These are phyloP conservation scores for Heracleum sosnowskyi DNA, from an alignment of 129 eudicot genomes.

Conservation along the genomic window DNA sequence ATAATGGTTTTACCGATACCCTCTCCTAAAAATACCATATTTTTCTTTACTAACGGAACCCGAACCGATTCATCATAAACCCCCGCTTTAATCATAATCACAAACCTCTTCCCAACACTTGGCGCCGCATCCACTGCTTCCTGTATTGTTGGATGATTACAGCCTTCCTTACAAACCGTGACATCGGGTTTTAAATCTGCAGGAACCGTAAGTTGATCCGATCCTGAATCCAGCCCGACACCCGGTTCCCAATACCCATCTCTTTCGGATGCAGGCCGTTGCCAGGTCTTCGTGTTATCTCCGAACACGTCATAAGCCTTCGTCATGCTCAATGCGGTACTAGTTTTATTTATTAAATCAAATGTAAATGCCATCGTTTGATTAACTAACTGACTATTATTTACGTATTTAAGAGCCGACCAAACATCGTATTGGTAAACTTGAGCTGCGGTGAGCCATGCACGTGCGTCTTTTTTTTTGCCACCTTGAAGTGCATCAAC, in stretches of 20 bases:
- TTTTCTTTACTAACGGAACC: slow-evolving; percentile 59
- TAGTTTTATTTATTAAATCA: slow-evolving; percentile 28
- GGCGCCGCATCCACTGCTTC: slow-evolving; percentile 67
- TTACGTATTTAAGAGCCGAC: slow-evolving; percentile 64
- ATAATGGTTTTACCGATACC: slow-evolving; percentile 88
- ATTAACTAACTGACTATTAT: slow-evolving; percentile 31
- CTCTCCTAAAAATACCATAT: slow-evolving; percentile 73
- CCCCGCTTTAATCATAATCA: slow-evolving; percentile 57
- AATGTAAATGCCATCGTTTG: slow-evolving; percentile 57
- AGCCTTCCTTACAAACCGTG: slow-evolving; percentile 61
- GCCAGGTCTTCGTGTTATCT: slow-evolving; percentile 39
- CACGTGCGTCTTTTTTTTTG: slow-evolving; percentile 47
- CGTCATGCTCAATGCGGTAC: slow-evolving; percentile 54
- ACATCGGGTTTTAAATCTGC: slow-evolving; percentile 52
- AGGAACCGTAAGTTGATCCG: slow-evolving; percentile 28
- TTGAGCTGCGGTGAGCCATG: slow-evolving; percentile 62
- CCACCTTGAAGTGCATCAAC: slow-evolving; percentile 39
- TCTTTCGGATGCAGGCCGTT: slow-evolving; percentile 53
- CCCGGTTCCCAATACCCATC: slow-evolving; percentile 69
- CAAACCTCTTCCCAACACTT: slow-evolving; percentile 30
- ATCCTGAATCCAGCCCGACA: no score
- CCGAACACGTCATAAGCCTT: slow-evolving; percentile 49
- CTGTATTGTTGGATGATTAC: slow-evolving; percentile 51
- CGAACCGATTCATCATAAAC: slow-evolving; percentile 70
- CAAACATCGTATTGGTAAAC: slow-evolving; percentile 74